A percentile compares a stretch with the other conserved stretches of the same genome.
Evolutionary conservation across 805 yeast genomes (phyloP).

Genomic region (Metahyphopichia silvanorum): DNA sequence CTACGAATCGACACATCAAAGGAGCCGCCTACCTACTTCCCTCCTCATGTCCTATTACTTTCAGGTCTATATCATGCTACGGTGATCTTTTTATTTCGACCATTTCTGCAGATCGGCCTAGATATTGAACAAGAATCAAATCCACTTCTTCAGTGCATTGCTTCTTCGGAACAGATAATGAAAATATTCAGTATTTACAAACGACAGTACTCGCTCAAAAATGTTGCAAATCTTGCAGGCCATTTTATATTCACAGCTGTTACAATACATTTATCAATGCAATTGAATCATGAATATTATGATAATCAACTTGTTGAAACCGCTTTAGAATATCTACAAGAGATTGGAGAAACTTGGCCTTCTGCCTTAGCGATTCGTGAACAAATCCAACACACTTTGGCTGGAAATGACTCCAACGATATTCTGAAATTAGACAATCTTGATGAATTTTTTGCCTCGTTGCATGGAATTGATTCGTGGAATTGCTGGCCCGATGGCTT

Average conservation of each 20-base stretch:
- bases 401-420: too few species aligned
- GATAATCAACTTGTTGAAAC: too few species aligned
- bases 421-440: too few species aligned
- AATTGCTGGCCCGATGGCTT: too few species aligned
- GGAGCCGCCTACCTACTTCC: constrained; percentile 5
- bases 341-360: too few species aligned
- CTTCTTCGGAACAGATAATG: too few species aligned
- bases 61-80: constrained; percentile 7
- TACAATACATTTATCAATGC: constrained; percentile 5
- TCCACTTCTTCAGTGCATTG: constrained; percentile 1
- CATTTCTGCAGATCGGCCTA: constrained; percentile 7
- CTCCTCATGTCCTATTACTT: constrained; percentile 1
- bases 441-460: too few species aligned
- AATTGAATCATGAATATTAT: constrained; percentile 1
- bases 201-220: constrained; percentile 3
- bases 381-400: too few species aligned
- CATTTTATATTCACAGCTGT: constrained; percentile 7
- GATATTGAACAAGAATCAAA: constrained; percentile 4
- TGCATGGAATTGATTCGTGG: too few species aligned
- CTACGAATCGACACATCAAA: too few species aligned
- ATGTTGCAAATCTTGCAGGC: constrained; percentile 7
- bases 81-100: constrained; percentile 8
- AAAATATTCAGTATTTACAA: constrained; percentile 5
- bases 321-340: too few species aligned
- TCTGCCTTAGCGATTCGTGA: too few species aligned